These are phyloP conservation scores for Auriscalpium orientale DNA, from an alignment of 768 basidiomycete genomes.

Conservation along the genomic window DNA sequence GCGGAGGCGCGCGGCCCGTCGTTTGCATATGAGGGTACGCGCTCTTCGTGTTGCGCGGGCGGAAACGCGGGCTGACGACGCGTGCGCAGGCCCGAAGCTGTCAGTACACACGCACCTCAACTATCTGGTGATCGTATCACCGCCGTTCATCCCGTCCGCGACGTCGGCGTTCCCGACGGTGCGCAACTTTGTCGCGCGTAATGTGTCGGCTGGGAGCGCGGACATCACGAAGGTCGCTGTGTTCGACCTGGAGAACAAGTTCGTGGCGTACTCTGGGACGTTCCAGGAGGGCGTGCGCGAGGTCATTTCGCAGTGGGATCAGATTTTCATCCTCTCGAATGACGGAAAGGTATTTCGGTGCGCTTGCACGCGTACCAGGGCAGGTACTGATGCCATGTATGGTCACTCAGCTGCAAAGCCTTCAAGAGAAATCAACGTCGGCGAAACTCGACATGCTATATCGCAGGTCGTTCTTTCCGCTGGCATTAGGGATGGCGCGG, in stretches of 20 bases:
- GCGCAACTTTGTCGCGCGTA: constrained; percentile 59
- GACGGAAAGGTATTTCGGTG: constrained; percentile 58
- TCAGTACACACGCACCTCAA: constrained; percentile 72
- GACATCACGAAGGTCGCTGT: constrained; percentile 78
- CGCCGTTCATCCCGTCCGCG: constrained; percentile 65
- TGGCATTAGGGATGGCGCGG: constrained; percentile 79
- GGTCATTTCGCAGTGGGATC: constrained; percentile 74
- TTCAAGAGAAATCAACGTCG: constrained; percentile 73
- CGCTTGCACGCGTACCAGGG: background rate
- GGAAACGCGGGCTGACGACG: background rate
- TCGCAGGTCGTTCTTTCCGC: constrained; percentile 63
- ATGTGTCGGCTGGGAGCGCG: constrained; percentile 33
- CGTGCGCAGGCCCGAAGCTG: constrained; percentile 57
- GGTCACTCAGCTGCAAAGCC: constrained; percentile 45
- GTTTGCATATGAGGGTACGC: constrained; percentile 84
- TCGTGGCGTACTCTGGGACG: constrained; percentile 75
- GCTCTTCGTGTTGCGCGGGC: background rate
- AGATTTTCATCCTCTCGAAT: constrained; percentile 70
- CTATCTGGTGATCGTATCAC: constrained; percentile 86
- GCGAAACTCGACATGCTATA: constrained; percentile 86
- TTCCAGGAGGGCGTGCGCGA: constrained; percentile 81
- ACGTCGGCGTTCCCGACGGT: constrained; percentile 66
- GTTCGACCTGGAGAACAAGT: constrained; percentile 88
- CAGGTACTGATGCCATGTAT: background rate
- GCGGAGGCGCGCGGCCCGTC: constrained; percentile 77